A percentile compares a stretch with the other conserved stretches of the same genome.
These are phyloP conservation scores for Sordariomycetes sp. DNA, from an alignment of 2,329 filamentous ascomycete genomes.

Conservation along the genomic window DNA sequence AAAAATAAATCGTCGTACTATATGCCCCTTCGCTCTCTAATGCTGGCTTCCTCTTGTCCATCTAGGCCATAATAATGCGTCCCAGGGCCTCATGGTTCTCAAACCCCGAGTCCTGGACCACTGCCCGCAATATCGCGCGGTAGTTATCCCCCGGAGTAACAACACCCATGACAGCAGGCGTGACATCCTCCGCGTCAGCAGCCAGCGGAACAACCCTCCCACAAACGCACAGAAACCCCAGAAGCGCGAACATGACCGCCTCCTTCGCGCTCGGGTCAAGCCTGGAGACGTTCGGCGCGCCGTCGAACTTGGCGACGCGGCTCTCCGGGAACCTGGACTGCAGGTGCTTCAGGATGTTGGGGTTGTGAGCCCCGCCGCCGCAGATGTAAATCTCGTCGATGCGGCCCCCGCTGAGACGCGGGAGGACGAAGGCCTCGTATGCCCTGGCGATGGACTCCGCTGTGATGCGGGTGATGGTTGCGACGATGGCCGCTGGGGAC, in stretches of 20 bases:
- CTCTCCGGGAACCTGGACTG: constrained; percentile 34
- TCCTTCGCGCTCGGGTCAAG: constrained; percentile 44
- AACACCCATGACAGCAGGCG: constrained; percentile 32
- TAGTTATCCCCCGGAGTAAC: constrained; percentile 33
- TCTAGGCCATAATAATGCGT: too few relatives aligned
- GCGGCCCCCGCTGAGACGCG: constrained; percentile 21
- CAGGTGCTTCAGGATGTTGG: constrained; percentile 43
- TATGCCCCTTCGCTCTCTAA: too few relatives aligned
- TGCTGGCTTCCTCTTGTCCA: too few relatives aligned
- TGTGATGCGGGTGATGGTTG: constrained; percentile 48
- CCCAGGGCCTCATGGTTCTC: too few relatives aligned
- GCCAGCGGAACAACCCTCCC: constrained; percentile 5
- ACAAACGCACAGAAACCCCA: constrained; percentile 20
- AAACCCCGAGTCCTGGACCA: background rate
- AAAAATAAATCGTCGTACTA: too few relatives aligned
- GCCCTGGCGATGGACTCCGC: constrained; percentile 43
- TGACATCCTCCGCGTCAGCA: constrained; percentile 21
- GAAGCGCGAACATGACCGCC: constrained; percentile 43
- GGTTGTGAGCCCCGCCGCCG: constrained; percentile 46
- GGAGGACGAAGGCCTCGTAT: constrained; percentile 27
- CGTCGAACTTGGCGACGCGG: constrained; percentile 42
- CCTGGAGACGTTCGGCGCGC: constrained; percentile 44
- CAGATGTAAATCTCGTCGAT: constrained; percentile 47
- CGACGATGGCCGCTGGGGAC: constrained; percentile 39
- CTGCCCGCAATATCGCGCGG: constrained; percentile 23